A percentile compares a stretch with the other conserved stretches of the same genome.
Evolutionary conservation across 306 rosid species (phyloP).

Genomic region (Lotus japonicus): DNA sequence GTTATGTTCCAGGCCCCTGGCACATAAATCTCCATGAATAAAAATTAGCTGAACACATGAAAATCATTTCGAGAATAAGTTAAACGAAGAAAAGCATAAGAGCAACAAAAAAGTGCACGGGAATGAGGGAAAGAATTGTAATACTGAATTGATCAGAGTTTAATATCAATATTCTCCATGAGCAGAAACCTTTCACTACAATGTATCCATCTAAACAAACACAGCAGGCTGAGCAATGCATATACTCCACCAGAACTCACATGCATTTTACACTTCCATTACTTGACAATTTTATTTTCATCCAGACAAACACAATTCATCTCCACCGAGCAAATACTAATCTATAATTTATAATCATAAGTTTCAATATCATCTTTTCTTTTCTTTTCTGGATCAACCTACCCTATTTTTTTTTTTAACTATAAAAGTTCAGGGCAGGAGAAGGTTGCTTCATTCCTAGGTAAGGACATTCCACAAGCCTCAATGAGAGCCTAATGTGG

Average conservation of each 20-base stretch:
- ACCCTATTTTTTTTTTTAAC: no score
- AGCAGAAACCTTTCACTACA: not conserved
- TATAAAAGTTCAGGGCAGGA: not conserved
- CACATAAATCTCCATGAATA: constrained; percentile 52
- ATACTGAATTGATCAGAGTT: not conserved
- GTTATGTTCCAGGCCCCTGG: constrained; percentile 79
- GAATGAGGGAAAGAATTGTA: not conserved
- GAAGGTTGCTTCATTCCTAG: no score
- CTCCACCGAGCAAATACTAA: not conserved
- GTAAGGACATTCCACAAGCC: not conserved
- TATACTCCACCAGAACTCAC: not conserved
- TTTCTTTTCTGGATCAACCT: not conserved
- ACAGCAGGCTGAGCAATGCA: not conserved
- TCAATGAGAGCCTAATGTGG: not conserved
- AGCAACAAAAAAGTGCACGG: not conserved
- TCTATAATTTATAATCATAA: not conserved
- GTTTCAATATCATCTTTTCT: not conserved
- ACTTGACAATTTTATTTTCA: not conserved
- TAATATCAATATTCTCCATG: not conserved
- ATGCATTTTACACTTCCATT: not conserved
- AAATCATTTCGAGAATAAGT: not conserved
- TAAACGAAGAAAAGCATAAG: not conserved
- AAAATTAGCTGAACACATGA: constrained; percentile 52
- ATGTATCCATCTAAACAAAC: not conserved
- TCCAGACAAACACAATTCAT: not conserved